Percentiles rank a stretch among this genome's conserved stretches.
phyloP scores from a whole-genome alignment of 768 basidiomycete genomes.

The Xanthoconium stramineum region DNA sequence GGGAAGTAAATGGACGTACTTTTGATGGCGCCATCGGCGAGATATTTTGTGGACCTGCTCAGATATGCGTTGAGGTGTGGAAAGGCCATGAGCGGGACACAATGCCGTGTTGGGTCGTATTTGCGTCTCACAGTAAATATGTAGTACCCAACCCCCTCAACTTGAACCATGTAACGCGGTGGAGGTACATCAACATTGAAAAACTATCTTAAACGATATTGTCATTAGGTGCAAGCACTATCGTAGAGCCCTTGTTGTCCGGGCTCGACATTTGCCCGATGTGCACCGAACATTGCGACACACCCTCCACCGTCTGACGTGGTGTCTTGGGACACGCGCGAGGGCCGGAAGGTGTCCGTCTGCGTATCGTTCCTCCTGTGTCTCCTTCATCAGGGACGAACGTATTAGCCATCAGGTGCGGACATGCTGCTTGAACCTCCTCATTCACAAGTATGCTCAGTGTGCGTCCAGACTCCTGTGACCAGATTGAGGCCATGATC shows the following conservation, averaged over 20 bases:
- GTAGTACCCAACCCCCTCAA: no score
- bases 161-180: no score
- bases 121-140: not conserved
- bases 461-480: conserved; percentile 42
- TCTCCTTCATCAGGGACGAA: not conserved
- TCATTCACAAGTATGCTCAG: conserved; percentile 21
- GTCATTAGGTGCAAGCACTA: not conserved
- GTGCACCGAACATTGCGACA: not conserved
- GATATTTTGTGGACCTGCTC: conserved; percentile 36
- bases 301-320: not conserved
- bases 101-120: not conserved
- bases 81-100: conserved; percentile 20
- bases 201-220: conserved; percentile 2
- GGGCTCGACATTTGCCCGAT: not conserved
- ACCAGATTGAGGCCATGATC: conserved; percentile 25
- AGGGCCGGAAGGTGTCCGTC: not conserved
- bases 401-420: not conserved
- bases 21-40: conserved; percentile 41
- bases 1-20: conserved; percentile 30
- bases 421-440: conserved; percentile 2
- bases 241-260: not conserved
- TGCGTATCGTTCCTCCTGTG: not conserved
- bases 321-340: not conserved
- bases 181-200: no score
- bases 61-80: conserved; percentile 32